Base-by-base conservation (phyloP, 192 early-diverging fungal species). In the Backusella psychrophila region DNA sequence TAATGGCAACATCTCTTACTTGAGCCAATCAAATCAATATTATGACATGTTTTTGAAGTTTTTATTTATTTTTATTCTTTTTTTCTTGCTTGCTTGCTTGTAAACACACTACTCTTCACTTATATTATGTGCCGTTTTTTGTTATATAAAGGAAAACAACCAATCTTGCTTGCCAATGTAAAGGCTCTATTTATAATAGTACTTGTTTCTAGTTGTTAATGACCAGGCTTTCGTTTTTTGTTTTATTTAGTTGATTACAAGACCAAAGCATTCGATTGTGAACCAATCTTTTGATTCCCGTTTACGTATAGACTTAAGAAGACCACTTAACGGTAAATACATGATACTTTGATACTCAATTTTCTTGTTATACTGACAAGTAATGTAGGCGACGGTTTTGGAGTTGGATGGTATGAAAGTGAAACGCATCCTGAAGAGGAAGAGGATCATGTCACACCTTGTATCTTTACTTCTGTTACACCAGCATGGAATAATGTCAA, bases 401-500 rank as follows among this genome's bases (percentile, higher is more conserved):
- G 93, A 38, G 90, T 94, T 56, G 93, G 92, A 8, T 90, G 89
- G 89, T 90, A 92, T 80, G 90, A 94, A 76, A 87, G 84, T 46
- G 81, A 88, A 69, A 77, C 87, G 6, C 85, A 87, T 44, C 49
- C 79, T 34, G 83, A 87, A 39, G 86, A 87, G 46, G 49, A 80
- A 29, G 84, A 86, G 39, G 49, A 78, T 4, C 80, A 72, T 11
- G 81, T 68, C 42, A 86, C 87, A 42, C 89, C 89, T 15, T 94
- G 93, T 82, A 93, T 94, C 68, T 94, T 94, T 76, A 93, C 93
- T 7, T 93, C 92, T 8, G 91, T 92, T 4, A 90, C 92, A 34
- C 93, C 93, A 14, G 93, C 93, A 6, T 94, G 93, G 93, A 92
- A 91, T 83, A 94, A 94, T 80, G 76, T 85, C 72, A 94, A 94